Evolutionary conservation across 805 yeast species (phyloP).

Genomic region (Saccharomycopsis oosterbeekiorum): DNA sequence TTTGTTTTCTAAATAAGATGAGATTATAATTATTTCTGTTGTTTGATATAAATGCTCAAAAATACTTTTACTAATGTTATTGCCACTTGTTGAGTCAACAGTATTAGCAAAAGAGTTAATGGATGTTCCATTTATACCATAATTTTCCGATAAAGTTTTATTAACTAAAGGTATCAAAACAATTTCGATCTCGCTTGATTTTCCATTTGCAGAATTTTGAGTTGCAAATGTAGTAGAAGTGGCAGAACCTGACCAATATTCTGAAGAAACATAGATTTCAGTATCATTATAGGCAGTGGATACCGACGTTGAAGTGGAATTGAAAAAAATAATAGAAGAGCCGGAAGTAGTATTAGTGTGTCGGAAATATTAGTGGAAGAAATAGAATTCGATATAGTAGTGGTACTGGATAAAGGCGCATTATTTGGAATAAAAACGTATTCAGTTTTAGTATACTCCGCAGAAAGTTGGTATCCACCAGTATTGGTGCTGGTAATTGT

Average conservation of each 20-base stretch:
- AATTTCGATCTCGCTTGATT: background rate
- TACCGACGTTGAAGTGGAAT: background rate
- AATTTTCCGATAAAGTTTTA: background rate
- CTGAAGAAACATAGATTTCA: background rate
- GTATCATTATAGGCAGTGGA: background rate
- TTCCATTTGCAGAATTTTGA: background rate
- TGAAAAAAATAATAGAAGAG: background rate
- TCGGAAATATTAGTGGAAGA: background rate
- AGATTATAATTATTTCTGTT: background rate
- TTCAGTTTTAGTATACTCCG: background rate
- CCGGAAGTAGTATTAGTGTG: background rate
- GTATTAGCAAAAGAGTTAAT: background rate
- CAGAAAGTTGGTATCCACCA: background rate
- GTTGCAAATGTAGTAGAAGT: background rate
- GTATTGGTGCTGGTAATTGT: background rate
- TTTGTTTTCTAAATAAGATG: background rate
- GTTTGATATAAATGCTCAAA: background rate
- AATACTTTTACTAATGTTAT: background rate
- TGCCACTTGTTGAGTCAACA: background rate
- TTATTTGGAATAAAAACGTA: background rate
- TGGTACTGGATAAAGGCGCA: background rate
- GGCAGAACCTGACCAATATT: background rate
- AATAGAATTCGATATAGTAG: background rate
- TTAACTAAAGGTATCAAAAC: background rate
- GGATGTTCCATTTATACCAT: background rate